Percentiles rank a stretch among this genome's conserved stretches.
phyloP scores from a whole-genome alignment of 148 eudicot species.

The Rhododendron molle region DNA sequence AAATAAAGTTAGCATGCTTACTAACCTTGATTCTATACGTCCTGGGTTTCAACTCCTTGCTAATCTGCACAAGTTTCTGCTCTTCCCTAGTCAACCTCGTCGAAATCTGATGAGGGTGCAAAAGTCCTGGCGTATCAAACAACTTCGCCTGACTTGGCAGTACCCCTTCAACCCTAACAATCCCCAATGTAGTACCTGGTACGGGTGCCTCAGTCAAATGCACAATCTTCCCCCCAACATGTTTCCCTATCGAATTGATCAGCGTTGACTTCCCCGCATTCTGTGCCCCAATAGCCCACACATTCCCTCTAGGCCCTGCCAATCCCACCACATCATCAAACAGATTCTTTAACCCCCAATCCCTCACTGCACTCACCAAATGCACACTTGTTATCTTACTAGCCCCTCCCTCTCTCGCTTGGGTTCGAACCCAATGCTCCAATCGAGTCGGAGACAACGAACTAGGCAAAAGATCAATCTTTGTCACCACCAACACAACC shows the following conservation, averaged over 20 bases:
- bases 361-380: conserved; percentile 78
- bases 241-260: conserved; percentile 83
- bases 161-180: conserved; percentile 75
- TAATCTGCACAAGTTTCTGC: conserved; percentile 70
- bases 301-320: conserved; percentile 85
- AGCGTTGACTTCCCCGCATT: conserved; percentile 94
- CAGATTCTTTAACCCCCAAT: conserved; percentile 87
- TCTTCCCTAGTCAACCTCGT: conserved; percentile 87
- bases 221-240: conserved; percentile 43
- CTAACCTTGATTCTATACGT: conserved; percentile 88
- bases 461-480: conserved; percentile 80
- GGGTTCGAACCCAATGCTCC: conserved; percentile 89
- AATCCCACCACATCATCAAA: conserved; percentile 73
- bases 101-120: conserved; percentile 77
- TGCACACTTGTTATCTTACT: conserved; percentile 74
- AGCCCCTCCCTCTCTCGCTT: conserved; percentile 87
- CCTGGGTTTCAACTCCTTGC: conserved; percentile 89
- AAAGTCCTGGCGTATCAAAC: conserved; percentile 95
- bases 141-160: conserved; percentile 74
- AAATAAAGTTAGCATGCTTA: background rate
- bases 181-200: conserved; percentile 95
- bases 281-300: conserved; percentile 97
- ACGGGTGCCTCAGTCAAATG: conserved; percentile 90
- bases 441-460: conserved; percentile 63
- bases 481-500: conserved; percentile 71